Base-by-base conservation (phyloP, 352 stramenopile species). In the Elongisporangium undulatum region DNA sequence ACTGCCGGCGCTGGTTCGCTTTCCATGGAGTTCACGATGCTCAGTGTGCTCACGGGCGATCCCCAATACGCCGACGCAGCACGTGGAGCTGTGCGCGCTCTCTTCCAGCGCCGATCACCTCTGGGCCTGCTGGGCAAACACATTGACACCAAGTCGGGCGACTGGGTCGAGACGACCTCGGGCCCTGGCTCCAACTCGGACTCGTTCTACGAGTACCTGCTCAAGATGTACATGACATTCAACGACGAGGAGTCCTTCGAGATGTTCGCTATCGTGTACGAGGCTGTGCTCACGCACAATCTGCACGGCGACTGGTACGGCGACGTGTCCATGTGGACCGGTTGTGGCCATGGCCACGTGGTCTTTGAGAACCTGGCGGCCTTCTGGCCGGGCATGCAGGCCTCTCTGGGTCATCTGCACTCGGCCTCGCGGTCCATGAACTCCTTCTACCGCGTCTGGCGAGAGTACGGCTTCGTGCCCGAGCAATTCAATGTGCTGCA, bases 151-250 rank as follows among this genome's bases (percentile, higher is more conserved):
- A 67, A 85, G 15, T 95, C 64, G 12, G 95, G 96, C 21, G 79
- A 92, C 2, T 95, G 86, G 86, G 92, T 78, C 24, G 86, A 95
- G 64, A 82, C 72, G 1, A 58, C 78, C 0, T 92, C 85, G 0
- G 92, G 93, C 20, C 75, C 94, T 7, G 95, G 94, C 8, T 90
- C 85, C 9, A 99, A 99, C 68, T 97, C 94, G 5, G 97, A 99
- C 73, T 98, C 88, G 48, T 99, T 99, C 64, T 99, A 98, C 74
- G 97, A 99, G 75, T 99, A 99, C 62, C 71, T 98, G 16, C 67
- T 98, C 51, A 99, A 99, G 71, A 96, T 97, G 71, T 98, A 98
- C 68, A 80, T 96, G 51, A 74, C 98, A 17, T 98, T 98, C 71
- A 87, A 88, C 53, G 95, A 99, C 54, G 76, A 86, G 54, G 81